These are phyloP conservation scores for Colletotrichum sp. DNA, from an alignment of 2,329 filamentous ascomycete genomes.

Conservation along the genomic window DNA sequence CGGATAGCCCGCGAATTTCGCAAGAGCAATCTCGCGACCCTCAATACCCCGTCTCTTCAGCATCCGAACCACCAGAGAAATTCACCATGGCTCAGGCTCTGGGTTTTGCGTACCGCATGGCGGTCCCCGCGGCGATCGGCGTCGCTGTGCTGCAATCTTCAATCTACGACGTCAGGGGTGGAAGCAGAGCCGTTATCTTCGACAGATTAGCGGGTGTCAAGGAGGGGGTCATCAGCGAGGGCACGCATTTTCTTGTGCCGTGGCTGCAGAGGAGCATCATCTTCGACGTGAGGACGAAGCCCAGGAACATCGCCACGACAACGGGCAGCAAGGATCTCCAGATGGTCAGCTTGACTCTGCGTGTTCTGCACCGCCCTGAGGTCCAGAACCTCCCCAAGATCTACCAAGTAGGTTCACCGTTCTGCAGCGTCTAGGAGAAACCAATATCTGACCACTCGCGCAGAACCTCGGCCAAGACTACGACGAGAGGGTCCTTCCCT, in stretches of 20 bases:
- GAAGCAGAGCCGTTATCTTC: conserved; percentile 95
- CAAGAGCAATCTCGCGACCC: not conserved
- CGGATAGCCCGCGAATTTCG: conserved; percentile 11
- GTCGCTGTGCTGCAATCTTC: conserved; percentile 74
- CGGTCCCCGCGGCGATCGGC: conserved; percentile 75
- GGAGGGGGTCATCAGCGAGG: conserved; percentile 91
- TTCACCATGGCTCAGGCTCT: conserved; percentile 55
- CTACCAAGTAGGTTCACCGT: conserved; percentile 78
- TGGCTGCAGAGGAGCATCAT: conserved; percentile 95
- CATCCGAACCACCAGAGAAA: not conserved
- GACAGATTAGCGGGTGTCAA: conserved; percentile 92
- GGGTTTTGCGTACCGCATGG: conserved; percentile 67
- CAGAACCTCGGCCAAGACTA: conserved; percentile 98
- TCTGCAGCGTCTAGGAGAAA: not conserved
- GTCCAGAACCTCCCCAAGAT: conserved; percentile 94
- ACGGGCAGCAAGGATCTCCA: conserved; percentile 99
- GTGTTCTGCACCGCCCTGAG: conserved; percentile 93
- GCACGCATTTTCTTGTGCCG: conserved; percentile 93
- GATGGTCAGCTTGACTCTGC: conserved; percentile 98
- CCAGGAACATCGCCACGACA: conserved; percentile 95
- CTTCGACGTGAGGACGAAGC: conserved; percentile 97
- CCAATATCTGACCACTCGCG: not conserved
- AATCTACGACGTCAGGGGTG: conserved; percentile 96
- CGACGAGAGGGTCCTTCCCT: conserved; percentile 96
- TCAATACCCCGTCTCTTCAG: not conserved